These are phyloP conservation scores for Solanum lycopersicoides DNA, from an alignment of 257 asterid species.

Conservation along the genomic window DNA sequence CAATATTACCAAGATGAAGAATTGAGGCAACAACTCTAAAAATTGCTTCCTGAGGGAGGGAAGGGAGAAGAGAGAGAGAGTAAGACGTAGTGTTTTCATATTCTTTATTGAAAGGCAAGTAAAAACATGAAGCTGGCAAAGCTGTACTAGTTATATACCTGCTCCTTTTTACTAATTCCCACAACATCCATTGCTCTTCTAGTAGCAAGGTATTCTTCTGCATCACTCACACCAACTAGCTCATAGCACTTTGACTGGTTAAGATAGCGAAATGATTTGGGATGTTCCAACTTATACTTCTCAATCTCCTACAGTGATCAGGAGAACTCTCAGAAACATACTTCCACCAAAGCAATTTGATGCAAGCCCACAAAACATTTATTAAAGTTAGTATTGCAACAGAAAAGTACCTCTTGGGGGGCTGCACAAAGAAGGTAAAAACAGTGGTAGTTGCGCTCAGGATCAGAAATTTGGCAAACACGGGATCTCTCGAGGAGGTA, in stretches of 20 bases:
- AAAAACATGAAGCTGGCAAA: neutral
- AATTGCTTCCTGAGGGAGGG: constrained; percentile 75
- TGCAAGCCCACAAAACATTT: neutral
- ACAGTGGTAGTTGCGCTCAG: constrained; percentile 96
- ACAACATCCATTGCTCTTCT: constrained; percentile 97
- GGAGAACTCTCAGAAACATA: constrained; percentile 10
- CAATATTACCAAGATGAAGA: constrained; percentile 91
- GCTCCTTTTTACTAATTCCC: constrained; percentile 83
- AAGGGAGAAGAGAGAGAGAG: neutral
- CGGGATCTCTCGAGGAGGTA: constrained; percentile 98
- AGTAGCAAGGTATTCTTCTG: constrained; percentile 87
- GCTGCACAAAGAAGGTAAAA: constrained; percentile 98
- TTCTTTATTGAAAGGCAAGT: neutral
- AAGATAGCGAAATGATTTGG: constrained; percentile 86
- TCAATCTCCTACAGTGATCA: constrained; percentile 62
- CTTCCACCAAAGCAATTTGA: neutral
- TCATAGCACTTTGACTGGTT: constrained; percentile 90
- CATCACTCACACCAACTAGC: constrained; percentile 75
- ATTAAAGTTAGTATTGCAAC: constrained; percentile 7
- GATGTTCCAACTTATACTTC: constrained; percentile 70
- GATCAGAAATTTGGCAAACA: constrained; percentile 95
- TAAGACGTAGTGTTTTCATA: neutral
- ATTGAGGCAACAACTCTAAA: constrained; percentile 93
- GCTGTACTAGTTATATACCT: constrained; percentile 31
- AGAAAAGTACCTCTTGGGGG: constrained; percentile 68